Conservation (phyloP, 768 basidiomycete genomes). For the Russula ochroleuca region DNA sequence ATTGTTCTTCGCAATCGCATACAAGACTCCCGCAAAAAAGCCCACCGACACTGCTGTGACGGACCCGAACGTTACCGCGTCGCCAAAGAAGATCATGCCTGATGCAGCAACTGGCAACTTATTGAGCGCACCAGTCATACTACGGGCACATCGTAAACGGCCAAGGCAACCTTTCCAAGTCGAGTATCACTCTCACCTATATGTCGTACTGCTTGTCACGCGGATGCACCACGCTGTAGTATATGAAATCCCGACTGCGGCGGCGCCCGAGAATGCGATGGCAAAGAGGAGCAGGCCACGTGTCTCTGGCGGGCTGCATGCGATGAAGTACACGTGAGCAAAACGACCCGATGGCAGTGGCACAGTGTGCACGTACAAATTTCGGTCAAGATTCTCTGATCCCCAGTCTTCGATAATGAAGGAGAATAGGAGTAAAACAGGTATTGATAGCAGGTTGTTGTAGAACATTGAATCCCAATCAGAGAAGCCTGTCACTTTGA, state of each 20-base stretch:
- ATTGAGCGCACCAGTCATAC: slow-evolving; percentile 96
- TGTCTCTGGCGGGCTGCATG: slow-evolving; percentile 70
- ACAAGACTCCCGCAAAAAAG: slow-evolving; percentile 87
- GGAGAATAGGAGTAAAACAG: slow-evolving; percentile 79
- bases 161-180: not conserved
- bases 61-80: slow-evolving; percentile 80
- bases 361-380: slow-evolving; percentile 66
- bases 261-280: slow-evolving; percentile 95
- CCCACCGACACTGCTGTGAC: slow-evolving; percentile 84
- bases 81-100: slow-evolving; percentile 97
- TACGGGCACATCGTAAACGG: slow-evolving; percentile 31
- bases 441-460: slow-evolving; percentile 94
- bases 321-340: not conserved
- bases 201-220: slow-evolving; percentile 96
- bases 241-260: slow-evolving; percentile 96
- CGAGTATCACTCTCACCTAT: slow-evolving; percentile 57
- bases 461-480: slow-evolving; percentile 99
- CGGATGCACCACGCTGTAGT: slow-evolving; percentile 99
- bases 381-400: slow-evolving; percentile 63
- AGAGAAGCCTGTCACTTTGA: slow-evolving; percentile 91
- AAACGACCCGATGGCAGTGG: not conserved
- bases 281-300: slow-evolving; percentile 75
- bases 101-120: slow-evolving; percentile 97
- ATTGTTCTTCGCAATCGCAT: slow-evolving; percentile 92
- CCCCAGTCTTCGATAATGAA: slow-evolving; percentile 89